These are phyloP conservation scores for Buxus sempervirens DNA, from an alignment of 164 flowering plant species.

Conservation along the genomic window DNA sequence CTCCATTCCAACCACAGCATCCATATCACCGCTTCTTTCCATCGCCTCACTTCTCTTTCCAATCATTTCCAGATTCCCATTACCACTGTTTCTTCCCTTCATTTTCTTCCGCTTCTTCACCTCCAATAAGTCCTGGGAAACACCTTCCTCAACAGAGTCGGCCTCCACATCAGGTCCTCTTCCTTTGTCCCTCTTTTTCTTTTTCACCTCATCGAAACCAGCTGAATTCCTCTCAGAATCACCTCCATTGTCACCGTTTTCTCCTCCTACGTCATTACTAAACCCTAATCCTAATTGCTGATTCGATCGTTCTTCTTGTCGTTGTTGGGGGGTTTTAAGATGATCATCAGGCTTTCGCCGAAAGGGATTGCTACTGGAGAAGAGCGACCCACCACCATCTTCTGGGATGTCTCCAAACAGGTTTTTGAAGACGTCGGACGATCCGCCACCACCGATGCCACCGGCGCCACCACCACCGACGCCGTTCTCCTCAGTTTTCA, in stretches of 20 bases:
- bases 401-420: conserved; percentile 49
- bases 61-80: conserved; percentile 5
- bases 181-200: conserved; percentile 22
- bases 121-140: not conserved
- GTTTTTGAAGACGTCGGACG: conserved; percentile 45
- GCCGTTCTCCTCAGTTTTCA: not conserved
- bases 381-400: conserved; percentile 32
- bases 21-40: conserved; percentile 1
- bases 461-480: not conserved
- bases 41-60: not conserved
- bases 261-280: not conserved
- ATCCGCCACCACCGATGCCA: not conserved
- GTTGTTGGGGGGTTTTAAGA: conserved; percentile 1
- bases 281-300: conserved; percentile 4
- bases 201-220: conserved; percentile 13
- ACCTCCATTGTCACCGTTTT: conserved; percentile 5
- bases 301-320: conserved; percentile 4
- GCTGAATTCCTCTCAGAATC: not conserved
- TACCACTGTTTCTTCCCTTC: conserved; percentile 8
- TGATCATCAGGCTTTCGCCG: conserved; percentile 34
- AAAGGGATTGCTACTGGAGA: conserved; percentile 57
- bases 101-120: conserved; percentile 27
- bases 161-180: conserved; percentile 5
- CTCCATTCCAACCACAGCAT: not conserved
- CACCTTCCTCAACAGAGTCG: conserved; percentile 1